phyloP scores from a whole-genome alignment of 2,329 filamentous ascomycete genomes.

The Pseudogymnoascus sp. region DNA sequence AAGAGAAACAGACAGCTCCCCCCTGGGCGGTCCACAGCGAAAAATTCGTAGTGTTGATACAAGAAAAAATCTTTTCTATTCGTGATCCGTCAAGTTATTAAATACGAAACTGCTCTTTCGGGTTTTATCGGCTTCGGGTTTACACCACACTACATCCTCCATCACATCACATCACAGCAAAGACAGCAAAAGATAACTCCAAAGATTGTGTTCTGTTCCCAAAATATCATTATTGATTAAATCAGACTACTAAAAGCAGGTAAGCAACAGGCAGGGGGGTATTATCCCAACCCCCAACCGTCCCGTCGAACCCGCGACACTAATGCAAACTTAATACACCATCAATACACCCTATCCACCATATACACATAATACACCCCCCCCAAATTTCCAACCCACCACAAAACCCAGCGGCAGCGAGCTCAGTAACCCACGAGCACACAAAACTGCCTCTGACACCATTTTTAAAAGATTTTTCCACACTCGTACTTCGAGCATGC shows the following conservation, averaged over 20 bases:
- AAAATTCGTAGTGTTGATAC: too few relatives aligned
- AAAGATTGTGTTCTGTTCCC: neutral
- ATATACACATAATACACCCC: neutral
- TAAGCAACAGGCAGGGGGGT: neutral
- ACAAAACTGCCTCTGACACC: neutral
- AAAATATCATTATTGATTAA: neutral
- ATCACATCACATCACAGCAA: neutral
- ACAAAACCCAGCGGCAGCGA: neutral
- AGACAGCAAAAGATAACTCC: too few relatives aligned
- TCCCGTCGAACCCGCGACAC: neutral
- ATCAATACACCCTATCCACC: neutral
- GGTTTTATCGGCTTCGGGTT: too few relatives aligned
- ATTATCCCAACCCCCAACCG: neutral
- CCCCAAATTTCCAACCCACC: neutral
- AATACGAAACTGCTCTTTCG: too few relatives aligned
- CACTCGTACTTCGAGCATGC: slow-evolving; percentile 4
- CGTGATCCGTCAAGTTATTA: too few relatives aligned
- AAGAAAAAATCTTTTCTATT: too few relatives aligned
- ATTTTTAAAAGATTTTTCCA: neutral
- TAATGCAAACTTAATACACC: neutral
- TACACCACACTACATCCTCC: too few relatives aligned
- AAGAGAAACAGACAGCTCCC: too few relatives aligned
- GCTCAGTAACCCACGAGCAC: neutral
- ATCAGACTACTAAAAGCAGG: neutral
- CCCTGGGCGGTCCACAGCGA: too few relatives aligned